Percentiles rank a stretch among this genome's conserved stretches.
Evolutionary conservation across 176 grass and related monocot species (phyloP).

Genomic region (Carex parvula): DNA sequence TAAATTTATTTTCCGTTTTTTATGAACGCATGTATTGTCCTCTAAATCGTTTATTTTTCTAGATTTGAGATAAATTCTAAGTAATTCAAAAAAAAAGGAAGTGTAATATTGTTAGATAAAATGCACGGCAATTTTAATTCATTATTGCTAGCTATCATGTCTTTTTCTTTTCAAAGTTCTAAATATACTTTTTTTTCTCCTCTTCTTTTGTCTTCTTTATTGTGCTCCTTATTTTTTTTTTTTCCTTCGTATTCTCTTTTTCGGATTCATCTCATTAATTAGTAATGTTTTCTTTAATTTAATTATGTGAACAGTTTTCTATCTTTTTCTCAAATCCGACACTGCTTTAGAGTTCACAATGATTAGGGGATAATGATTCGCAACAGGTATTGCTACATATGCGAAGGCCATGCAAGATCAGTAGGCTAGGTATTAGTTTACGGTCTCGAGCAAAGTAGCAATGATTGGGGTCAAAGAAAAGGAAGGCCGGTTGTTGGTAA

Average conservation of each 20-base stretch:
- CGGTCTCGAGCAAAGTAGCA: conserved; percentile 24
- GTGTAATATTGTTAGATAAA: too few relatives aligned
- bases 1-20: too few relatives aligned
- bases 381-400: background rate
- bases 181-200: background rate
- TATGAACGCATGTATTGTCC: too few relatives aligned
- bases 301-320: background rate
- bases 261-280: background rate
- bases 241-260: background rate
- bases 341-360: background rate
- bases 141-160: background rate
- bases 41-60: too few relatives aligned
- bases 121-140: background rate
- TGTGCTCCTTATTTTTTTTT: background rate
- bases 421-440: background rate
- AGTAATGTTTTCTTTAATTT: background rate
- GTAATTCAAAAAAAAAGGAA: too few relatives aligned
- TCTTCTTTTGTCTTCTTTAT: background rate
- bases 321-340: background rate
- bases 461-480: conserved; percentile 31
- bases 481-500: conserved; percentile 22
- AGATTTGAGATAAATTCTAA: too few relatives aligned
- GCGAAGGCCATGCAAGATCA: background rate
- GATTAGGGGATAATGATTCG: background rate
- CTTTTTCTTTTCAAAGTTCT: background rate